Evolutionary conservation across 176 grass and related monocot species (phyloP), one percentile per base, ranked within the genome.

Genomic region (Saccharum spontaneum): DNA sequence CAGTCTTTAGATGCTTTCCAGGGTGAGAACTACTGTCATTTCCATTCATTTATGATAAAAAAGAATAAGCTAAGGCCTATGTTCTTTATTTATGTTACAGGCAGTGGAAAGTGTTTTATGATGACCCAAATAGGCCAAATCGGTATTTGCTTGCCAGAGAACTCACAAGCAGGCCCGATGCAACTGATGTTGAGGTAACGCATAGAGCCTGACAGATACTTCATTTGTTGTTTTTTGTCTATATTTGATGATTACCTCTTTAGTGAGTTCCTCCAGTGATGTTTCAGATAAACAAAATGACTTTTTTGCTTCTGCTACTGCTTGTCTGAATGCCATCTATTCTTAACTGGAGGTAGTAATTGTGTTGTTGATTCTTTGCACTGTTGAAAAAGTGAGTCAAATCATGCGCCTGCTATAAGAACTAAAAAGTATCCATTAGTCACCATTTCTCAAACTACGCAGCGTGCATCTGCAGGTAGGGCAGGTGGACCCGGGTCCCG

Each of bases 61-160:
- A 46, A 28, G 11, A 72, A 61, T 63, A 73, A 24, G 37, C 23
- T 84, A 20, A 57, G 17, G 18, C 5, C 24, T 67, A 15, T 44
- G 14, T 14, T 66, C 17, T 41, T 80, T 50, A 41, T 84, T 69
- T 75, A 67, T 85, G 46, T 81, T 86, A 18, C 83, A 98, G 96
- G 78, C 83, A 89, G 26, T 95, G 91, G 96, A 98, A 95, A 87
- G 96, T 98, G 71, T 98, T 98, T 81, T 92, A 79, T 64, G 96
- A 95, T 90, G 91, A 98, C 84, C 70, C 74, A 73, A 90, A 71
- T 39, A 95, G 91, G 64, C 91, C 90, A 67, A 95, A 94, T 18
- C 92, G 97, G 86, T 96, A 28, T 28, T 28, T 28, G 28, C 28
- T 28, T 28, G 28, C 28, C 28, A 28, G 28, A 28, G 28, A 28